A percentile compares a stretch with the other conserved stretches of the same genome.
phyloP scores from a whole-genome alignment of 1,284 basidiomycete species.

The Trametes polyzona region DNA sequence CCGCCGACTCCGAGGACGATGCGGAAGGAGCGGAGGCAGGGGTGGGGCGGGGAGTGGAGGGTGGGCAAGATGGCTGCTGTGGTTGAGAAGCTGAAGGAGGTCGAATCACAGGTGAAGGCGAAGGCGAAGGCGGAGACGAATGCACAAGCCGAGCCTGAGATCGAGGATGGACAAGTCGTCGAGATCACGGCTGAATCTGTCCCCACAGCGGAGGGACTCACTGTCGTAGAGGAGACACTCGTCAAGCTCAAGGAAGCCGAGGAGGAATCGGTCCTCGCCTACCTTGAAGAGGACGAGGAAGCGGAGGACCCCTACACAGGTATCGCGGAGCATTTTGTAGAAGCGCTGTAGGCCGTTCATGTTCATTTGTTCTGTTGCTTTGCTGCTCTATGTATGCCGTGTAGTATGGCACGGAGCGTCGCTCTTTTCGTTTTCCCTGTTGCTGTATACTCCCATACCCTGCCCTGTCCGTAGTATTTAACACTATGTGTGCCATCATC shows the following conservation, averaged over 20 bases:
- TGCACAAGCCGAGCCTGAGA: neutral
- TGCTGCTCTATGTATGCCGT: too few relatives aligned
- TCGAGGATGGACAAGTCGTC: neutral
- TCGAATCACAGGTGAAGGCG: neutral
- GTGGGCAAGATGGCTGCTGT: constrained; percentile 26
- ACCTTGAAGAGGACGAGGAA: neutral
- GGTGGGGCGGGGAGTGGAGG: constrained; percentile 37
- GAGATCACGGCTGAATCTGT: neutral
- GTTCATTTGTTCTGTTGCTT: too few relatives aligned
- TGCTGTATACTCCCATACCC: too few relatives aligned
- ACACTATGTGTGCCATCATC: too few relatives aligned
- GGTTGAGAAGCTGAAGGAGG: constrained; percentile 30
- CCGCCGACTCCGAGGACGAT: constrained; percentile 34
- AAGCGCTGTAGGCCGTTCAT: too few relatives aligned
- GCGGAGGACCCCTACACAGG: neutral
- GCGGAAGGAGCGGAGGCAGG: constrained; percentile 33
- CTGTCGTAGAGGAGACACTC: neutral
- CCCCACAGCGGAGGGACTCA: too few relatives aligned
- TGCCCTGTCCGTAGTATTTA: too few relatives aligned
- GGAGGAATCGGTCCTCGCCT: neutral
- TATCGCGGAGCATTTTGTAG: neutral
- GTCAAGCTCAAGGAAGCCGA: neutral
- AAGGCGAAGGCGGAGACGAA: neutral
- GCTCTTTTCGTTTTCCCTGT: too few relatives aligned
- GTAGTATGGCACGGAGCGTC: too few relatives aligned